phyloP scores from a whole-genome alignment of 2,329 filamentous ascomycete genomes.

The Microdochium bolleyi region DNA sequence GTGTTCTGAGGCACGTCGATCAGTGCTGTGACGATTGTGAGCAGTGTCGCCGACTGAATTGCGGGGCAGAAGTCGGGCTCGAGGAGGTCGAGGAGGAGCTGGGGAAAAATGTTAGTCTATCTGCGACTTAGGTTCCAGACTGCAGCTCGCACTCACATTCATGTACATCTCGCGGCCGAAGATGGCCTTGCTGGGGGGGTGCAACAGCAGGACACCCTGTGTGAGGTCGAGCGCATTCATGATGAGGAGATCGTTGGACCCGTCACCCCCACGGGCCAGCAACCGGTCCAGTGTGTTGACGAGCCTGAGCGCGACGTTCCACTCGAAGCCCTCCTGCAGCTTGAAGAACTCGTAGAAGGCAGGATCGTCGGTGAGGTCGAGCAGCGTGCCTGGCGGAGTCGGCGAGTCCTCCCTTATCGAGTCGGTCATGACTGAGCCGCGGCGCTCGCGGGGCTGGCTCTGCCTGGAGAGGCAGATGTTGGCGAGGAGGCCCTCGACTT shows the following conservation, averaged over 20 bases:
- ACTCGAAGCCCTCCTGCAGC: slow-evolving; percentile 93
- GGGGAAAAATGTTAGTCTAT: slow-evolving; percentile 3
- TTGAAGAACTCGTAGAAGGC: slow-evolving; percentile 96
- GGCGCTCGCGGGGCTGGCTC: slow-evolving; percentile 11
- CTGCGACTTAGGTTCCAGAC: neutral
- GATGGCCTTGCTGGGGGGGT: slow-evolving; percentile 79
- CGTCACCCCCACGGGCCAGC: slow-evolving; percentile 73
- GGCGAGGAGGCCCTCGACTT: slow-evolving; percentile 88
- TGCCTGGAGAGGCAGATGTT: slow-evolving; percentile 76
- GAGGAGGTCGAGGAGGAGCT: slow-evolving; percentile 87
- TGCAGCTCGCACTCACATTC: slow-evolving; percentile 53
- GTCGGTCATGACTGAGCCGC: slow-evolving; percentile 17
- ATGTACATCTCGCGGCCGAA: slow-evolving; percentile 89
- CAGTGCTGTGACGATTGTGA: slow-evolving; percentile 83
- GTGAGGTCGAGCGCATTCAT: slow-evolving; percentile 81
- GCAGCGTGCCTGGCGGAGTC: slow-evolving; percentile 52
- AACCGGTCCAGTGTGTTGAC: slow-evolving; percentile 80
- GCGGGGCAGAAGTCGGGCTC: slow-evolving; percentile 87
- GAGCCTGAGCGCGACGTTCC: slow-evolving; percentile 86
- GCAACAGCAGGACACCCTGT: slow-evolving; percentile 79
- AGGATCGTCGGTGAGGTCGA: slow-evolving; percentile 68
- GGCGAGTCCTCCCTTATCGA: slow-evolving; percentile 19
- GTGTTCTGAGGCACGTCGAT: slow-evolving; percentile 83
- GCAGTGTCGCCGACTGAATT: slow-evolving; percentile 82
- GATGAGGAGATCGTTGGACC: slow-evolving; percentile 81